Evolutionary conservation across 2,329 filamentous ascomycete genomes (phyloP).

Genomic region (Colletotrichum camelliae): DNA sequence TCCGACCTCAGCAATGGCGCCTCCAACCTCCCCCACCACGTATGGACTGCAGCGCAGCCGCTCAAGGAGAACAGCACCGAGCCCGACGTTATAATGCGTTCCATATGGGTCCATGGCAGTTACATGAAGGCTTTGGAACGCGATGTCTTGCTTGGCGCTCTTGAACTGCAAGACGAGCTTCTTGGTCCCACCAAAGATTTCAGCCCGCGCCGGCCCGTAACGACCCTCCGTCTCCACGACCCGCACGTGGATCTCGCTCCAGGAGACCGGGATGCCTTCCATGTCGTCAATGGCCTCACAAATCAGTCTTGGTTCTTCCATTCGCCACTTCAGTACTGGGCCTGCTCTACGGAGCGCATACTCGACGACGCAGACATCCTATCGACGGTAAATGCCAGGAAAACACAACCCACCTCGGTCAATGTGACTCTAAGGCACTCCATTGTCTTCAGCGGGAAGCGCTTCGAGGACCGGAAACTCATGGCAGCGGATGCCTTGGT

Average conservation of each 20-base stretch:
- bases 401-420: conserved; percentile 67
- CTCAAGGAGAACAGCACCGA: conserved; percentile 56
- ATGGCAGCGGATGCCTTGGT: conserved; percentile 79
- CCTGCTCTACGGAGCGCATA: conserved; percentile 66
- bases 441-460: conserved; percentile 83
- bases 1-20: conserved; percentile 74
- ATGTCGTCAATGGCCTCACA: conserved; percentile 64
- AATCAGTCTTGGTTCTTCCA: conserved; percentile 78
- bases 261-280: conserved; percentile 57
- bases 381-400: conserved; percentile 70
- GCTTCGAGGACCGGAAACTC: conserved; percentile 70
- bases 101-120: conserved; percentile 80
- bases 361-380: conserved; percentile 67
- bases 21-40: conserved; percentile 77
- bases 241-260: conserved; percentile 42
- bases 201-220: conserved; percentile 42
- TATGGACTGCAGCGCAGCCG: conserved; percentile 78
- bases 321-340: conserved; percentile 84
- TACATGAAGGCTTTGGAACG: conserved; percentile 79
- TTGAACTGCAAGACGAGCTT: conserved; percentile 73
- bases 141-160: conserved; percentile 67
- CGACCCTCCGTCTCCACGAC: conserved; percentile 30
- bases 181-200: conserved; percentile 66
- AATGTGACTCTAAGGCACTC: conserved; percentile 79
- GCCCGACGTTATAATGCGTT: conserved; percentile 81